phyloP scores from a whole-genome alignment of 495 filamentous ascomycete species.

The Pseudomonodictys pantanalensis region DNA sequence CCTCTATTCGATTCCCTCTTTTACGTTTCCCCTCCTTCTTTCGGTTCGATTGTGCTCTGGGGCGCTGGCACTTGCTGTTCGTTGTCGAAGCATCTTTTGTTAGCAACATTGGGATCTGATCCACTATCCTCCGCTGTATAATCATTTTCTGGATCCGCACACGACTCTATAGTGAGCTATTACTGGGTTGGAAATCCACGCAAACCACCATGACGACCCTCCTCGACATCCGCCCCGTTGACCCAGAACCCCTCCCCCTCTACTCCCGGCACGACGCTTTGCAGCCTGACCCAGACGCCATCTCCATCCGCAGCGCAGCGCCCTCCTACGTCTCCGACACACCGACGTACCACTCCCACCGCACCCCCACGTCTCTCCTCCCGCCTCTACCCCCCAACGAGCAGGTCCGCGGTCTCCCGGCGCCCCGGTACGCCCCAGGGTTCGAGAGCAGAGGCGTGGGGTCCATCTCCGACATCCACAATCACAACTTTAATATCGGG shows the following conservation, averaged over 20 bases:
- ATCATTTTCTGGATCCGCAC: not conserved
- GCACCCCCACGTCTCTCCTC: constrained; percentile 13
- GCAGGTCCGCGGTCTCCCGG: constrained; percentile 24
- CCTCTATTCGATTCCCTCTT: not conserved
- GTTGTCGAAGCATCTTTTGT: too few relatives aligned
- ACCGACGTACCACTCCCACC: constrained; percentile 35
- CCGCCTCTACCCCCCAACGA: constrained; percentile 14
- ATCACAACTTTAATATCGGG: constrained; percentile 29
- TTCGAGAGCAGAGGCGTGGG: constrained; percentile 29
- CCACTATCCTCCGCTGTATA: not conserved
- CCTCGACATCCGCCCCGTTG: constrained; percentile 31
- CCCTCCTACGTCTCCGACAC: constrained; percentile 40
- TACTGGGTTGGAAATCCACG: not conserved
- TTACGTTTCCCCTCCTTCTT: not conserved
- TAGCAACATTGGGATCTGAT: too few relatives aligned
- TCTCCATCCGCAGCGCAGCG: constrained; percentile 36
- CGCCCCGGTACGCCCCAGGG: constrained; percentile 33
- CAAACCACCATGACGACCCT: constrained; percentile 32
- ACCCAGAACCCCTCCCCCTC: constrained; percentile 35
- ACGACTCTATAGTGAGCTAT: not conserved
- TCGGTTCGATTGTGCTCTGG: too few relatives aligned
- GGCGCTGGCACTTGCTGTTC: too few relatives aligned
- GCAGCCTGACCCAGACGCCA: constrained; percentile 30
- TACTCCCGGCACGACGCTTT: constrained; percentile 36
- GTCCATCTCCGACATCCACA: constrained; percentile 16